Conservation (phyloP, 805 yeast species). For the Pichia pseudocactophila region DNA sequence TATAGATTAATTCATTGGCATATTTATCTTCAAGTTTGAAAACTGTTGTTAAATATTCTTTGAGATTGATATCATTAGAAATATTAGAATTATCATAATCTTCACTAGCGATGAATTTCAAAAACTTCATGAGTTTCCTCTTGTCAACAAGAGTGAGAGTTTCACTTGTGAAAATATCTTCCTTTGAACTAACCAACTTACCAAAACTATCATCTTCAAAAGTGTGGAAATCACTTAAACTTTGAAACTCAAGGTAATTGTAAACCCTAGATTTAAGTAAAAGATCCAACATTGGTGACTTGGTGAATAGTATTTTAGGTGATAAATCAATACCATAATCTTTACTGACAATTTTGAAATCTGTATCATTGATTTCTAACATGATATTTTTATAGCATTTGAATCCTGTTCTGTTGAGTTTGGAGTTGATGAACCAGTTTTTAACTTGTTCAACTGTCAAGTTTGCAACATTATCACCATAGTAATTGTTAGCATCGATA, state of each 20-base stretch:
- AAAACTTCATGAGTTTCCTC: slow-evolving; percentile 81
- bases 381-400: slow-evolving; percentile 49
- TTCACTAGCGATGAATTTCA: slow-evolving; percentile 76
- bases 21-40: slow-evolving; percentile 70
- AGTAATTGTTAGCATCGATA: slow-evolving; percentile 73
- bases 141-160: slow-evolving; percentile 65
- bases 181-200: slow-evolving; percentile 76
- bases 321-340: slow-evolving; percentile 84
- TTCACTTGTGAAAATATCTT: slow-evolving; percentile 89
- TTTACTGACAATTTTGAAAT: slow-evolving; percentile 43
- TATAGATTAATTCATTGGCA: slow-evolving; percentile 71
- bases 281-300: slow-evolving; percentile 74
- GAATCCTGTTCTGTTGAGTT: slow-evolving; percentile 31
- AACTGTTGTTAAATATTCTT: slow-evolving; percentile 47
- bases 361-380: slow-evolving; percentile 64
- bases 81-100: slow-evolving; percentile 39
- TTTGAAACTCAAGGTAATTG: slow-evolving; percentile 86
- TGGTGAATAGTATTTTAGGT: slow-evolving; percentile 83
- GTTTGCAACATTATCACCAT: slow-evolving; percentile 85
- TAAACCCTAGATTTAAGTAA: slow-evolving; percentile 80
- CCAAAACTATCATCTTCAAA: slow-evolving; percentile 87
- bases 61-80: slow-evolving; percentile 48
- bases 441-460: slow-evolving; percentile 79
- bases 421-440: slow-evolving; percentile 72
- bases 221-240: slow-evolving; percentile 84